These are phyloP conservation scores for Penicillium paradoxum DNA, from an alignment of 495 filamentous ascomycete genomes.

Conservation along the genomic window DNA sequence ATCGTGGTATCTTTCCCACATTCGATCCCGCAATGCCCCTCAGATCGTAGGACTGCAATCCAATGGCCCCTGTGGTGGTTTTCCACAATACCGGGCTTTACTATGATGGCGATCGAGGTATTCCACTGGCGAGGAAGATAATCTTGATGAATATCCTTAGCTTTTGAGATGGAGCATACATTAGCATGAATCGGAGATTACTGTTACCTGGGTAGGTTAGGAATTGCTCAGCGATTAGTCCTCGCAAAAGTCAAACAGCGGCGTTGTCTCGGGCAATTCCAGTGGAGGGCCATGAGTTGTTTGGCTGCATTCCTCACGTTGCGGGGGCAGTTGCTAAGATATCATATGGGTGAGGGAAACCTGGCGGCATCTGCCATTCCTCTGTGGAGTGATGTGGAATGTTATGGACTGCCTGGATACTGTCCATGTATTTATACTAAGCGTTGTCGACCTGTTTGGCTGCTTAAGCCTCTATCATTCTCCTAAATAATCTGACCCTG, in stretches of 20 bases:
- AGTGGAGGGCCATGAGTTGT: not conserved
- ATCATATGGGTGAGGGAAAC: slow-evolving; percentile 1
- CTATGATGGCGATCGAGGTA: not conserved
- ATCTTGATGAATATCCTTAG: no score
- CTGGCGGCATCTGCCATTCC: slow-evolving; percentile 23
- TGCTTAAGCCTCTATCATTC: slow-evolving; percentile 8
- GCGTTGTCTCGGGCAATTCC: not conserved
- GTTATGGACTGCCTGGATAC: not conserved
- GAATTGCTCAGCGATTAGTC: no score
- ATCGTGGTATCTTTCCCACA: not conserved
- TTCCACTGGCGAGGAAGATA: not conserved
- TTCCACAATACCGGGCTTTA: not conserved
- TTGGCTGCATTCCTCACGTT: slow-evolving; percentile 24
- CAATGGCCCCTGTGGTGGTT: not conserved
- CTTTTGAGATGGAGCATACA: no score
- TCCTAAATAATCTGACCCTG: slow-evolving; percentile 6
- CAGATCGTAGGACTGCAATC: not conserved
- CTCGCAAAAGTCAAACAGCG: no score
- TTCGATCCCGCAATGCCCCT: not conserved
- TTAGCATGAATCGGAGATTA: no score
- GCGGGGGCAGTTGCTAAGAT: slow-evolving; percentile 5
- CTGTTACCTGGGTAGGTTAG: not conserved
- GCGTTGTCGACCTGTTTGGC: not conserved
- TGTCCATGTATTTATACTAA: slow-evolving; percentile 19
- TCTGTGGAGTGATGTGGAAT: slow-evolving; percentile 15